phyloP scores from a whole-genome alignment of 2,329 filamentous ascomycete genomes.

The Colletotrichum cuscutae region DNA sequence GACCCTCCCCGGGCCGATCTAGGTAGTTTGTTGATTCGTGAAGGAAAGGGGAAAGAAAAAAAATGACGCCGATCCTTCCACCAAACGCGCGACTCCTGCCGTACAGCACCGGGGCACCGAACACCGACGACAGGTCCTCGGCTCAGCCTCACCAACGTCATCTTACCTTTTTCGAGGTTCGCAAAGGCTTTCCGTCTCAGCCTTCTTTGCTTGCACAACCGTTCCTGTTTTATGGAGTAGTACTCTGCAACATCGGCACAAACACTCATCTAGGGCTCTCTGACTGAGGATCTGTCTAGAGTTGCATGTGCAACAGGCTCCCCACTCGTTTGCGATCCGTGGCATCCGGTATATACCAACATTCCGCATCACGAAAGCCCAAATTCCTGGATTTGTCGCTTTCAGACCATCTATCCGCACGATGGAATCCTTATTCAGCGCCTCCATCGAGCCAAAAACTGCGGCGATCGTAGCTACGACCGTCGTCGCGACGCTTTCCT shows the following conservation, averaged over 20 bases:
- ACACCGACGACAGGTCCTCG: background rate
- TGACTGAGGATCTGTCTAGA: background rate
- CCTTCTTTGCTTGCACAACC: background rate
- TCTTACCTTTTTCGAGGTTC: background rate
- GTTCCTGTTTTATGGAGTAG: background rate
- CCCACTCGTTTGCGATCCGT: background rate
- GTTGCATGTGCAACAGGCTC: background rate
- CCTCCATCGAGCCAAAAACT: conserved; percentile 39
- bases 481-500: conserved; percentile 51
- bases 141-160: background rate
- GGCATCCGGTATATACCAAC: background rate
- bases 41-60: background rate
- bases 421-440: conserved; percentile 44
- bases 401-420: background rate
- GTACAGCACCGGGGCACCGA: background rate
- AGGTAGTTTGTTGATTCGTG: background rate
- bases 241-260: background rate
- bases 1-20: background rate
- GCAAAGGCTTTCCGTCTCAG: background rate
- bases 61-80: background rate
- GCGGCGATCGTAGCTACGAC: conserved; percentile 51
- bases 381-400: background rate
- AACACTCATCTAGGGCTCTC: background rate
- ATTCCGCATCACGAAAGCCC: background rate
- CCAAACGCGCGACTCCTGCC: background rate